These are phyloP conservation scores for Graphilbum sp. DNA, from an alignment of 2,329 filamentous ascomycete species.

Conservation along the genomic window DNA sequence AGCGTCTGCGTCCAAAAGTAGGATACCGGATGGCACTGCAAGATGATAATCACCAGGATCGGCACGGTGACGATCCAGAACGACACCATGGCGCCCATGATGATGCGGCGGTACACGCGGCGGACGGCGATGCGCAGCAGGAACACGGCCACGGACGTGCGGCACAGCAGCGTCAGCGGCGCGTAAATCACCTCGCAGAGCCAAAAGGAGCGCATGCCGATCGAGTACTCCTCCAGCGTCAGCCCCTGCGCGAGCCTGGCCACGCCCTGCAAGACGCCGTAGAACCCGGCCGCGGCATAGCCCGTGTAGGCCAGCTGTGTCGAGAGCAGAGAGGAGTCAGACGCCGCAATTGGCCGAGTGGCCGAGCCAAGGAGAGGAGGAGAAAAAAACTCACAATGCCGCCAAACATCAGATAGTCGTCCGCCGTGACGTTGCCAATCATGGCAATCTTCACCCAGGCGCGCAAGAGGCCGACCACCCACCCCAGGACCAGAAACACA, in stretches of 20 bases:
- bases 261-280: constrained; percentile 17
- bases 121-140: constrained; percentile 22
- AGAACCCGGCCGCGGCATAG: constrained; percentile 17
- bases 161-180: constrained; percentile 20
- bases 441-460: constrained; percentile 27
- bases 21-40: constrained; percentile 31
- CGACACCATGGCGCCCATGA: constrained; percentile 20
- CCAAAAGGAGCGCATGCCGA: constrained; percentile 20
- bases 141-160: constrained; percentile 24
- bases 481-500: constrained; percentile 8
- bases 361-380: too few species aligned
- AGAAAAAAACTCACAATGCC: constrained; percentile 21
- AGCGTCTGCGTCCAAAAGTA: constrained; percentile 29
- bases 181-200: constrained; percentile 24
- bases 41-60: constrained; percentile 12
- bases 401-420: constrained; percentile 30
- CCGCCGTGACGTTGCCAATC: constrained; percentile 23
- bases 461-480: constrained; percentile 22
- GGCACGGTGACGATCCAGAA: constrained; percentile 10
- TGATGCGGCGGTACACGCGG: constrained; percentile 17
- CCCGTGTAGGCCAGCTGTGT: constrained; percentile 18
- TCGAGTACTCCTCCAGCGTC: constrained; percentile 10
- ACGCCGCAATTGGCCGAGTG: not conserved
- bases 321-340: not conserved
- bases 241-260: constrained; percentile 13